phyloP scores from a whole-genome alignment of 805 yeast species.

The Saccharomycopsis olivae region DNA sequence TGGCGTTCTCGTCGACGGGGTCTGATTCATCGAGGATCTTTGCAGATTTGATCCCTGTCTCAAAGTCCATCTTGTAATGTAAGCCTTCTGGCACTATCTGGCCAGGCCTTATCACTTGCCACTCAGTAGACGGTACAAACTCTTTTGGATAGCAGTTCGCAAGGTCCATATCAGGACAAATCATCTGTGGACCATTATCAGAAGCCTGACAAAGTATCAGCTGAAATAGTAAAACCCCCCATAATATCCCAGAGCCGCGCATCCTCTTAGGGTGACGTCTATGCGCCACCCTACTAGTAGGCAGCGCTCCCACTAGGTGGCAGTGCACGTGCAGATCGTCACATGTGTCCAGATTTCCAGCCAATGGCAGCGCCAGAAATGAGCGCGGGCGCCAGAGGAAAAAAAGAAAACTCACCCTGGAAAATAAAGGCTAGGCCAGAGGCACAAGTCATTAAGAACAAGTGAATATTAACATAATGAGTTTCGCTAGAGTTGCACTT shows the following conservation, averaged over 20 bases:
- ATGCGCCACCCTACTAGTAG: too few species aligned
- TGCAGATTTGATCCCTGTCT: constrained; percentile 64
- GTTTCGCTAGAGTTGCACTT: constrained; percentile 9
- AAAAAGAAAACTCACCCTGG: neutral
- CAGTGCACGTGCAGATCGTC: neutral
- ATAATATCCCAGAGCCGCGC: too few species aligned
- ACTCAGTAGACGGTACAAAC: constrained; percentile 54
- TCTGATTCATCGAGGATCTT: constrained; percentile 33
- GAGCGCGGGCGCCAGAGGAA: too few species aligned
- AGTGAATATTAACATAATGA: too few species aligned
- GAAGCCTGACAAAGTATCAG: too few species aligned
- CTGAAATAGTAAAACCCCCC: too few species aligned
- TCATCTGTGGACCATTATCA: too few species aligned
- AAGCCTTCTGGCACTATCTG: constrained; percentile 75
- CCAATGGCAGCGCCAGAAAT: neutral
- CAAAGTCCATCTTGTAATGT: constrained; percentile 47
- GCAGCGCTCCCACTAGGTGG: too few species aligned
- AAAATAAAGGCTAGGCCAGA: too few species aligned
- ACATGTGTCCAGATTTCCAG: neutral
- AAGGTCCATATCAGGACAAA: constrained; percentile 34
- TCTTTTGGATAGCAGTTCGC: constrained; percentile 50
- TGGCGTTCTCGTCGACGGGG: constrained; percentile 16
- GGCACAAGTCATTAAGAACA: too few species aligned
- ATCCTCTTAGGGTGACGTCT: too few species aligned
- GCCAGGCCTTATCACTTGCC: constrained; percentile 62